Evolutionary conservation across 192 early-diverging fungal genomes (phyloP).

Genomic region (Allomyces arbusculus): DNA sequence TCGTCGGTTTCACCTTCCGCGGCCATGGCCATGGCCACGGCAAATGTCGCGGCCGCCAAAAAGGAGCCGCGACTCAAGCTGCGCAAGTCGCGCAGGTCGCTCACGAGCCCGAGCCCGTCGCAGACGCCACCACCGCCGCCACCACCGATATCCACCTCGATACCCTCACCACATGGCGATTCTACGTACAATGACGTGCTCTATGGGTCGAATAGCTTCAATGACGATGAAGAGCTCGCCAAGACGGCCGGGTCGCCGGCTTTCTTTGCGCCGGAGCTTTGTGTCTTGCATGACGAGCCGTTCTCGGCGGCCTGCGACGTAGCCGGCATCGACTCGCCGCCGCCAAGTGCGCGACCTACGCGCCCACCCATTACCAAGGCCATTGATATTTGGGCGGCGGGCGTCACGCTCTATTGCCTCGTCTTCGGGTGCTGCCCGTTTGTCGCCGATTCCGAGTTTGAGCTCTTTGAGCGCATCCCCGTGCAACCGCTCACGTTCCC

Average conservation of each 20-base stretch:
- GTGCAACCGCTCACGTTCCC: constrained; percentile 39
- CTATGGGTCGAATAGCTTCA: constrained; percentile 15
- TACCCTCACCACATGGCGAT: constrained; percentile 1
- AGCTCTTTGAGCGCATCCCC: constrained; percentile 81
- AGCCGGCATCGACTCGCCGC: constrained; percentile 5
- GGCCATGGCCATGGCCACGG: background rate
- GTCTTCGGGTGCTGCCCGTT: constrained; percentile 84
- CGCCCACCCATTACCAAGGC: constrained; percentile 47
- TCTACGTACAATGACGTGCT: constrained; percentile 10
- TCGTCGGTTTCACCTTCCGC: too few relatives aligned
- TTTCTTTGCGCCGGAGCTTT: constrained; percentile 96
- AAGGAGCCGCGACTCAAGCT: too few relatives aligned
- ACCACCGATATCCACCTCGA: constrained; percentile 3
- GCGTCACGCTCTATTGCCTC: constrained; percentile 87
- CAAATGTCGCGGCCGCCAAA: background rate
- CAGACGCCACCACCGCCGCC: background rate
- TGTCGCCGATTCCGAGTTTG: constrained; percentile 82
- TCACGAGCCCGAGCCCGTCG: too few relatives aligned
- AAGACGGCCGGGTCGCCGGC: constrained; percentile 92
- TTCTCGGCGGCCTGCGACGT: constrained; percentile 1
- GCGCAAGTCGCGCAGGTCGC: too few relatives aligned
- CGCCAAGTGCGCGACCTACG: constrained; percentile 7
- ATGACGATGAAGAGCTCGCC: constrained; percentile 64
- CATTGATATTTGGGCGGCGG: constrained; percentile 96
- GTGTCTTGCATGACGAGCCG: constrained; percentile 9